These are phyloP conservation scores for Pharnaceum exiguum DNA, from an alignment of 148 eudicot species.

Conservation along the genomic window DNA sequence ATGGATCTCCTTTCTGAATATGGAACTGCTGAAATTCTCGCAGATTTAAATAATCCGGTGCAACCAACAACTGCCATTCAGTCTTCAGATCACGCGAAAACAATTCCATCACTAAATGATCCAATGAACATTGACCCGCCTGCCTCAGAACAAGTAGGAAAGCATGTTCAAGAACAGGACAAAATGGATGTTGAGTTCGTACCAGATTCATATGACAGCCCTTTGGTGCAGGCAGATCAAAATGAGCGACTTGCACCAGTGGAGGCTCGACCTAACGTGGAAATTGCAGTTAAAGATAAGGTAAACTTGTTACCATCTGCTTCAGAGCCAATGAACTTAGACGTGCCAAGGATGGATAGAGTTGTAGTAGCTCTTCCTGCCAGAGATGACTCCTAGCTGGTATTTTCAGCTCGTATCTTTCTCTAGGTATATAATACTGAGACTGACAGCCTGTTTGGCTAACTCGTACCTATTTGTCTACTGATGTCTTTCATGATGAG, in stretches of 20 bases:
- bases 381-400: constrained; percentile 7
- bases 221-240: background rate
- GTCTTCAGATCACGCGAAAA: constrained; percentile 18
- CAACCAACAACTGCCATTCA: constrained; percentile 12
- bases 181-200: background rate
- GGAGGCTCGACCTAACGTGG: constrained; percentile 17
- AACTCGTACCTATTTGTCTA: background rate
- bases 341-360: constrained; percentile 16
- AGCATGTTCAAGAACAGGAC: background rate
- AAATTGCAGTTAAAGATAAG: constrained; percentile 6
- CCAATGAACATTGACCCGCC: constrained; percentile 19
- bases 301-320: constrained; percentile 1
- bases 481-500: too few relatives aligned
- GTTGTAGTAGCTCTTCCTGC: constrained; percentile 25
- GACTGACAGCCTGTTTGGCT: background rate
- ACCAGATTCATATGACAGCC: constrained; percentile 15
- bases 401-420: background rate
- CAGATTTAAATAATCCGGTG: constrained; percentile 18
- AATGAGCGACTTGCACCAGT: constrained; percentile 6
- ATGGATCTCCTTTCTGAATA: constrained; percentile 97
- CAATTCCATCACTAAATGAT: constrained; percentile 14
- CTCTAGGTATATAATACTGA: background rate
- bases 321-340: constrained; percentile 22
- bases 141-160: constrained; percentile 13
- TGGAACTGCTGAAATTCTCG: constrained; percentile 30